These are phyloP conservation scores for Macrophomina pseudophaseolina DNA, from an alignment of 2,329 filamentous ascomycete genomes.

Conservation along the genomic window DNA sequence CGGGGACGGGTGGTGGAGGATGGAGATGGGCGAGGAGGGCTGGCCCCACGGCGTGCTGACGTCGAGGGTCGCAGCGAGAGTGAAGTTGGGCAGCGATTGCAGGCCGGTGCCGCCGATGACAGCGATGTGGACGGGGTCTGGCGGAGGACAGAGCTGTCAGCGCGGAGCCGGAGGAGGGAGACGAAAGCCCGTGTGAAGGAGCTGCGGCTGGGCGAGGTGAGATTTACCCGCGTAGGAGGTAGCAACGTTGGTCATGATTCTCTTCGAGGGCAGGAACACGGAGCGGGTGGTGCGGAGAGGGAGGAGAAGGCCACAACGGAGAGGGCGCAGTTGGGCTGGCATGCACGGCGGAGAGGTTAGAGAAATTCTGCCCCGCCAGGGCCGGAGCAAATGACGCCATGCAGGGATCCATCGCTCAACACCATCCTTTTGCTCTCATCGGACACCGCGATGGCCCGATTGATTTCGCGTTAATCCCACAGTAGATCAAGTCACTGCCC, in stretches of 20 bases:
- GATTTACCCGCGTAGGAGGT: conserved; percentile 24
- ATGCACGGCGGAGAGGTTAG: neutral
- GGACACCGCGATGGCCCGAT: too few species aligned
- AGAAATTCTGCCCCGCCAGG: conserved; percentile 23
- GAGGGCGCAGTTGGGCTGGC: conserved; percentile 4
- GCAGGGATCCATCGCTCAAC: conserved; percentile 16
- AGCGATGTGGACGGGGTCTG: conserved; percentile 56
- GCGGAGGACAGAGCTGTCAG: neutral
- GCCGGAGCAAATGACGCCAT: conserved; percentile 20
- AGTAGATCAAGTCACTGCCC: too few species aligned
- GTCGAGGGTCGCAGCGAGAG: conserved; percentile 78
- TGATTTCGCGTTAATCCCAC: too few species aligned
- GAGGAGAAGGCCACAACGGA: neutral
- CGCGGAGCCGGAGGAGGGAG: neutral
- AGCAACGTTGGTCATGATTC: conserved; percentile 28
- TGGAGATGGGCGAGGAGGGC: conserved; percentile 77
- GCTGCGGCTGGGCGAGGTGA: too few species aligned
- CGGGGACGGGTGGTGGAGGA: conserved; percentile 83
- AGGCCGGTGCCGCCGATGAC: conserved; percentile 80
- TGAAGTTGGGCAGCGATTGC: conserved; percentile 83
- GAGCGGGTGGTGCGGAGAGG: neutral
- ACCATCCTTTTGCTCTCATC: neutral
- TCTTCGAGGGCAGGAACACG: conserved; percentile 23
- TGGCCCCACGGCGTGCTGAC: conserved; percentile 86
- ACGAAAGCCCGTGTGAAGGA: neutral